phyloP scores from a whole-genome alignment of 1,139 yeast genomes.

The Wickerhamiella infanticola region DNA sequence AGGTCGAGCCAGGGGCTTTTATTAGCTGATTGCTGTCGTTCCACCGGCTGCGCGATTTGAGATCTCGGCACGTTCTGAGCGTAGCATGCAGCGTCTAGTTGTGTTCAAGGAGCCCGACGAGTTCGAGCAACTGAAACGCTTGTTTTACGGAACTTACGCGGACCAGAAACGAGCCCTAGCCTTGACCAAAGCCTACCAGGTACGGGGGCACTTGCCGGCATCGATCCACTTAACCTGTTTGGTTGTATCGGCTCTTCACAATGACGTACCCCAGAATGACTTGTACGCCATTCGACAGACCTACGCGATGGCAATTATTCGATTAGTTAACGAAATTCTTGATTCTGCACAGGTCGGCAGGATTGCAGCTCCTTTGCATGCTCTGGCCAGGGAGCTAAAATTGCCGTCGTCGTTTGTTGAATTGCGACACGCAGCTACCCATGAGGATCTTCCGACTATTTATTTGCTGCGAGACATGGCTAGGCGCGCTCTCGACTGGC shows the following conservation, averaged over 20 bases:
- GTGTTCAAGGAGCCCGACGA: constrained; percentile 44
- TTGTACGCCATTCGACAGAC: constrained; percentile 30
- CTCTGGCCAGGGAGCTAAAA: constrained; percentile 50
- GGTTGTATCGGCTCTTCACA: constrained; percentile 39
- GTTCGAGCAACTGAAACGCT: constrained; percentile 35
- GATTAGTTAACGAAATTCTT: constrained; percentile 81
- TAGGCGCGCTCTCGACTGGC: constrained; percentile 56
- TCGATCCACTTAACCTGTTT: constrained; percentile 63
- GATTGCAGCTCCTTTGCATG: constrained; percentile 65
- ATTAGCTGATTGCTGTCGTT: too few relatives aligned
- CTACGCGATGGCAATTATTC: constrained; percentile 61
- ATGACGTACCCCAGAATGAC: constrained; percentile 23
- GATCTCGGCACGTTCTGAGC: too few relatives aligned
- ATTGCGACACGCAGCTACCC: constrained; percentile 81
- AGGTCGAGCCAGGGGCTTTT: too few relatives aligned
- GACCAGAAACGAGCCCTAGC: constrained; percentile 37
- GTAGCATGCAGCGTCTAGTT: constrained; percentile 30
- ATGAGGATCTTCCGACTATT: constrained; percentile 64
- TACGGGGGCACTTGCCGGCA: constrained; percentile 61
- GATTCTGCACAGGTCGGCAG: constrained; percentile 76
- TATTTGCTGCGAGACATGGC: constrained; percentile 46
- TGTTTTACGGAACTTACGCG: constrained; percentile 35
- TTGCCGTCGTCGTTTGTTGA: constrained; percentile 83
- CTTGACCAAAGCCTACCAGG: constrained; percentile 43
- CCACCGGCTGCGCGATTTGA: too few relatives aligned